Evolutionary conservation across 1,139 yeast species (phyloP).

Genomic region (Scheffersomyces titani): DNA sequence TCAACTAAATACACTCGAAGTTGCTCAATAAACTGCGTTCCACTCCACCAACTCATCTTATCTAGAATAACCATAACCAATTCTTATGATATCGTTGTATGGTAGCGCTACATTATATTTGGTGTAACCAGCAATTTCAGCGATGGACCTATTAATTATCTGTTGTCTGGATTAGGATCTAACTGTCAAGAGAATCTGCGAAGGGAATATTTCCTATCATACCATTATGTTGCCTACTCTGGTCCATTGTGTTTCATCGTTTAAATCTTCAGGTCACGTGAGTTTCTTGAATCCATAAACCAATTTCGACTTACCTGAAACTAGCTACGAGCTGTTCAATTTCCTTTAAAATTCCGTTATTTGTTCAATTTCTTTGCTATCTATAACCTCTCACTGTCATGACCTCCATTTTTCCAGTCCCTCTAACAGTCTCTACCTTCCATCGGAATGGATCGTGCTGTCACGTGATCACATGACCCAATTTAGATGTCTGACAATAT

Average conservation of each 20-base stretch:
- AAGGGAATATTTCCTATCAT: background rate
- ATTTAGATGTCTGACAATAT: background rate
- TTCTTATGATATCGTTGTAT: no score
- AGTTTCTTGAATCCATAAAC: background rate
- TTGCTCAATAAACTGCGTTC: background rate
- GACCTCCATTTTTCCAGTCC: background rate
- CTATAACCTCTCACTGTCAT: background rate
- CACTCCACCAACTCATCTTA: background rate
- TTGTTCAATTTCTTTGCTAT: background rate
- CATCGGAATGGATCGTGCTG: background rate
- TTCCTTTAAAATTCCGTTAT: background rate
- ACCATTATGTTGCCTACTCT: background rate
- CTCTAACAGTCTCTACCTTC: constrained; percentile 1
- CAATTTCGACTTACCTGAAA: background rate
- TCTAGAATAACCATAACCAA: no score
- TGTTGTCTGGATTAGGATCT: no score
- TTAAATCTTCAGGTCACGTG: background rate
- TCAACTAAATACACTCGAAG: background rate
- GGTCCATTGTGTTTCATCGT: background rate
- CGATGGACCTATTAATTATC: no score
- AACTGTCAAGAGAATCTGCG: no score
- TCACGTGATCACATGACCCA: background rate
- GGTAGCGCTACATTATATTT: no score
- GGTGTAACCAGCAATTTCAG: no score
- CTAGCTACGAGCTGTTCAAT: background rate